Percentiles rank a stretch among this genome's conserved stretches.
Evolutionary conservation across 176 grass and related monocot genomes (phyloP).

Genomic region (Typha latifolia): DNA sequence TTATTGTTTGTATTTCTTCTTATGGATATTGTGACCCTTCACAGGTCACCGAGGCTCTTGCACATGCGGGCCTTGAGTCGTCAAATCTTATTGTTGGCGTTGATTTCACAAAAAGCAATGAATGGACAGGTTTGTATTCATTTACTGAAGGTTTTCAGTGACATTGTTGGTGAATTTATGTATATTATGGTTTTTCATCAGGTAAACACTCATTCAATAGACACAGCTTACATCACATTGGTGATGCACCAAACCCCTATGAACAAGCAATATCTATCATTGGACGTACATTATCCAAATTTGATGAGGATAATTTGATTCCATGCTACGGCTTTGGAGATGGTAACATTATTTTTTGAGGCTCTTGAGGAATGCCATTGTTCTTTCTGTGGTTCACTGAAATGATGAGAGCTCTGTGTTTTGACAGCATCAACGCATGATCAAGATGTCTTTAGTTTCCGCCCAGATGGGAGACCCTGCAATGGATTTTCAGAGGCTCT

Average conservation of each 20-base stretch:
- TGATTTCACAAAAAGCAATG: slow-evolving; percentile 48
- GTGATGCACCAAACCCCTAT: slow-evolving; percentile 28
- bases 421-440: slow-evolving; percentile 35
- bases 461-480: slow-evolving; percentile 30
- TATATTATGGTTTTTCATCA: slow-evolving; percentile 3
- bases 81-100: slow-evolving; percentile 47
- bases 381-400: neutral
- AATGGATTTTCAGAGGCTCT: slow-evolving; percentile 30
- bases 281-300: slow-evolving; percentile 28
- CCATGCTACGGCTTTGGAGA: slow-evolving; percentile 50
- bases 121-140: slow-evolving; percentile 36
- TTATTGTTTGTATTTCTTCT: neutral
- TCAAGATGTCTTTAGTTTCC: slow-evolving; percentile 37
- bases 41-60: slow-evolving; percentile 35
- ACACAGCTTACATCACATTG: slow-evolving; percentile 32
- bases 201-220: slow-evolving; percentile 32
- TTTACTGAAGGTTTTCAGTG: neutral
- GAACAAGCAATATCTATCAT: slow-evolving; percentile 49
- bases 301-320: slow-evolving; percentile 42
- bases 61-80: slow-evolving; percentile 33
- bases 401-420: neutral
- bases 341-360: slow-evolving; percentile 26
- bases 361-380: neutral
- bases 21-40: neutral
- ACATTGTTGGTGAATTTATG: slow-evolving; percentile 1